phyloP scores from a whole-genome alignment of 768 basidiomycete genomes.

The Auriscalpium orientale region DNA sequence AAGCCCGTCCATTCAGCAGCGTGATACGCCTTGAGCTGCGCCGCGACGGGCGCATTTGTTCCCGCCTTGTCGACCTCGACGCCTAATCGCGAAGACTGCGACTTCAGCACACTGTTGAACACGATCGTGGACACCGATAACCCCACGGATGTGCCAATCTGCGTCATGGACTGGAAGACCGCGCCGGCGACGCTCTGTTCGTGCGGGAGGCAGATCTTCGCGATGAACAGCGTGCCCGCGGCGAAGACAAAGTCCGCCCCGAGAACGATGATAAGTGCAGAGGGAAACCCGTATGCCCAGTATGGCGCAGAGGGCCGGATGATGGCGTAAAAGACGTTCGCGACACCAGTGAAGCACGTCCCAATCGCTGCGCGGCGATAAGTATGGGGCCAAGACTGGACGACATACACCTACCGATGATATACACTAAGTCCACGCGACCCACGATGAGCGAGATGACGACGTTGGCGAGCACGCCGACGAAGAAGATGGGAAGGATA shows the following conservation, averaged over 20 bases:
- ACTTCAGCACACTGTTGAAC: slow-evolving; percentile 43
- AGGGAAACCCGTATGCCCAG: slow-evolving; percentile 74
- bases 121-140: slow-evolving; percentile 68
- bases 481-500: slow-evolving; percentile 63
- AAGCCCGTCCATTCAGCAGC: slow-evolving; percentile 60
- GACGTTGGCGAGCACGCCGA: slow-evolving; percentile 56
- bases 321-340: slow-evolving; percentile 60
- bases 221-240: slow-evolving; percentile 66
- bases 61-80: slow-evolving; percentile 23
- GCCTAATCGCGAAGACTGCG: slow-evolving; percentile 25
- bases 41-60: slow-evolving; percentile 25
- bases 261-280: slow-evolving; percentile 54
- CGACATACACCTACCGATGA: slow-evolving; percentile 40
- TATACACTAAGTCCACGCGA: slow-evolving; percentile 44
- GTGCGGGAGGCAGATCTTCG: slow-evolving; percentile 53
- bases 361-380: slow-evolving; percentile 34
- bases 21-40: slow-evolving; percentile 46
- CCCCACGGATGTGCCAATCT: slow-evolving; percentile 67
- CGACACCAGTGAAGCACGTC: slow-evolving; percentile 47
- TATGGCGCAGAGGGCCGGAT: slow-evolving; percentile 50
- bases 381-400: background rate
- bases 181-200: slow-evolving; percentile 76
- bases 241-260: slow-evolving; percentile 77
- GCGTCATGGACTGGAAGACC: slow-evolving; percentile 72
- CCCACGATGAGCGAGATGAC: slow-evolving; percentile 54